These are phyloP conservation scores for Magnolia changhungtana DNA, from an alignment of 164 flowering plant genomes.

Conservation along the genomic window DNA sequence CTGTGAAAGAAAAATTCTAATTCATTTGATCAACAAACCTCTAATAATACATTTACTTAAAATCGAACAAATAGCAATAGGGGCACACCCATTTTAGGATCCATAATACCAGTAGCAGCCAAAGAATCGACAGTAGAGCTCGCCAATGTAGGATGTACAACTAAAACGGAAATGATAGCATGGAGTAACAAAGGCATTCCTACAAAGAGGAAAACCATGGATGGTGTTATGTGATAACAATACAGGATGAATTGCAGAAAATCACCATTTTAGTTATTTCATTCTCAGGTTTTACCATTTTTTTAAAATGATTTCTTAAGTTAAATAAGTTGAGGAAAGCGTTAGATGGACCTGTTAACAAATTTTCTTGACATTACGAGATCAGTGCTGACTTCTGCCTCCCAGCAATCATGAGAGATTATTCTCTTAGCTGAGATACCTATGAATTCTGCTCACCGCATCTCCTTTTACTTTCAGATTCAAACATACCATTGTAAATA, in stretches of 20 bases:
- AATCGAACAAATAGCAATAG: constrained; percentile 53
- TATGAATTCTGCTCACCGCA: constrained; percentile 35
- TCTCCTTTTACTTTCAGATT: constrained; percentile 20
- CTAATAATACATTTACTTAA: no score
- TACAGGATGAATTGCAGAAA: neutral
- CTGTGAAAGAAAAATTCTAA: no score
- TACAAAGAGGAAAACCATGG: constrained; percentile 30
- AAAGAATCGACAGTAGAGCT: constrained; percentile 57
- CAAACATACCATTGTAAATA: constrained; percentile 17
- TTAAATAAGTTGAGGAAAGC: neutral
- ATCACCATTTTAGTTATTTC: neutral
- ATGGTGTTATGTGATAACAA: constrained; percentile 1
- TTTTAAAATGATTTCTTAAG: neutral
- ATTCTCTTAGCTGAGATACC: constrained; percentile 48
- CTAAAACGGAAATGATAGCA: constrained; percentile 47
- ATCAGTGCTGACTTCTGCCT: constrained; percentile 39
- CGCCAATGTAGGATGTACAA: constrained; percentile 56
- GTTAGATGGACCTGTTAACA: constrained; percentile 40
- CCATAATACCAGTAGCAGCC: constrained; percentile 50
- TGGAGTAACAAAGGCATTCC: constrained; percentile 60
- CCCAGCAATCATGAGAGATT: constrained; percentile 31
- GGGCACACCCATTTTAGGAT: constrained; percentile 64
- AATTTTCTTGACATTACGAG: constrained; percentile 32
- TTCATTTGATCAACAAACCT: no score
- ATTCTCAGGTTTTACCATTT: neutral